Evolutionary conservation across 371 early-diverging fungal species (phyloP), one percentile per base, ranked within the genome.

Genomic region (Apophysomyces sp.): DNA sequence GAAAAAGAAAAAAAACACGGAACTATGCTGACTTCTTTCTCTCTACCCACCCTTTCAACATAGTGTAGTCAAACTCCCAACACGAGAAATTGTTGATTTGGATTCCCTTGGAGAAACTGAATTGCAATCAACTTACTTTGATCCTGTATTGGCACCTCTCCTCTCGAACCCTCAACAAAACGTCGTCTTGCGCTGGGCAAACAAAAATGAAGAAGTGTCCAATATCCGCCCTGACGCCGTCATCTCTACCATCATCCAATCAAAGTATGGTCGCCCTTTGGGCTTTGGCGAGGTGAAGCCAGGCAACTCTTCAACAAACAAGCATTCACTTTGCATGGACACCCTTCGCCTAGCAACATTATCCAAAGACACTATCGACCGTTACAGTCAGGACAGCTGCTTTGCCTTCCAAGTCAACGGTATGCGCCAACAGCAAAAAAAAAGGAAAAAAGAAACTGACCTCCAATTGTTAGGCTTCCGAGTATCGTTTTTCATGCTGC

Each of bases 121-220:
- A 62, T 51, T 62, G 34, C 55, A 57, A 57, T 49, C 63, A 57
- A 62, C 52, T 27, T 62, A 62, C 30, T 9, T 62, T 40, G 57
- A 62, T 54, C 57, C 57, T 29, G 28, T 62, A 37, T 49, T 57
- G 57, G n/a, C 57, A n/a, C 24, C 58, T 9, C 39, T 56, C 18
- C 21, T 44, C 30, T 44, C 49, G 11, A 49, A 44, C 49, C 57
- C 37, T 41, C 24, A 16, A 18, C 44, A 44, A 21, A 49, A 16
- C 2, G 36, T 58, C 11, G 52, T 63, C 21, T 57, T 62, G 37
- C 56, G 62, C 29, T 62, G 57, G 62, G 39, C 62, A 31, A 57
- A 58, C 40, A 63, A 63, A 30, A 26, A 13, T 49, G 52, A 51
- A 39, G n/a, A 1, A 21, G 60, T 7, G 32, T 15, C 52, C 11